Conservation (phyloP, 257 asterid genomes). For the Striga asiatica region DNA sequence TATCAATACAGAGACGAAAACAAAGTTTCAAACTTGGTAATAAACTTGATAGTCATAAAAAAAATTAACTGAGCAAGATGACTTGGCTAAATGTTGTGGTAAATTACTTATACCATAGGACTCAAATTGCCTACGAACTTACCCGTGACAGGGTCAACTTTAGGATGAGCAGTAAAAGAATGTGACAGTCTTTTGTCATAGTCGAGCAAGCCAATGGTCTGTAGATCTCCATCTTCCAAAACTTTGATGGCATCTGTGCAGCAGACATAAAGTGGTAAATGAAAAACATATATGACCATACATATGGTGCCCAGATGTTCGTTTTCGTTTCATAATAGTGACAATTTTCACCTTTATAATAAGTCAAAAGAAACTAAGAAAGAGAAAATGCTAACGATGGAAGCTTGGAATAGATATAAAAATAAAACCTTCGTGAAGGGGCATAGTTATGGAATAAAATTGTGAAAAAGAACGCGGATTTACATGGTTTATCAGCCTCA, state of each 20-base stretch:
- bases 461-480: constrained; percentile 23
- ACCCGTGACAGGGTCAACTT: constrained; percentile 93
- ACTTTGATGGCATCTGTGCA: constrained; percentile 70
- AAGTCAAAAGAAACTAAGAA: not conserved
- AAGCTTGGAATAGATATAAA: not conserved
- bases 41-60: no score
- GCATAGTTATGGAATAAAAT: not conserved
- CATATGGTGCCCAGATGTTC: no score
- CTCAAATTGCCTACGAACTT: constrained; percentile 16
- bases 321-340: no score
- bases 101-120: not conserved
- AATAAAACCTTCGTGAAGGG: not conserved
- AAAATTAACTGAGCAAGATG: no score
- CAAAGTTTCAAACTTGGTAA: no score
- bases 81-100: not conserved
- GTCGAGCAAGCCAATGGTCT: constrained; percentile 89
- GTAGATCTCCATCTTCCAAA: constrained; percentile 91
- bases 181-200: constrained; percentile 81
- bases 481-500: constrained; percentile 96
- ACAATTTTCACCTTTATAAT: not conserved
- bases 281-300: not conserved
- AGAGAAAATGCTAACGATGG: constrained; percentile 2
- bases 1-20: no score
- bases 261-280: constrained; percentile 4
- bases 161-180: constrained; percentile 96